Percentiles rank a stretch among this genome's conserved stretches.
phyloP scores from a whole-genome alignment of 306 rosid genomes.

The Castanea crenata region DNA sequence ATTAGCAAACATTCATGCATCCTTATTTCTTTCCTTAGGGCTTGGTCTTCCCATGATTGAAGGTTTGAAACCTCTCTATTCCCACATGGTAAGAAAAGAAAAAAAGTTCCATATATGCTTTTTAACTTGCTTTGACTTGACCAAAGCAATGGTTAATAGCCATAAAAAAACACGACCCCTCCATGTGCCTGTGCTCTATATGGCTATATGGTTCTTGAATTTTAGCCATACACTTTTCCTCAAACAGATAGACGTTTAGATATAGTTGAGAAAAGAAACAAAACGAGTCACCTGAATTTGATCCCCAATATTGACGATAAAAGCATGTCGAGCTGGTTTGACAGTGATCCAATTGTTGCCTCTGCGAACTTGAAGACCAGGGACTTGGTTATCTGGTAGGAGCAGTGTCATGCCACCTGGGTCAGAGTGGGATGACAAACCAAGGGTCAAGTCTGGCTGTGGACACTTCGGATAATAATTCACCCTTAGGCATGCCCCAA shows the following conservation, averaged over 20 bases:
- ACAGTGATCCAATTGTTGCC: conserved; percentile 68
- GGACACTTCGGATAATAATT: conserved; percentile 86
- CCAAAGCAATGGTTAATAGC: background rate
- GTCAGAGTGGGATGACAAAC: conserved; percentile 86
- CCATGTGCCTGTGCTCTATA: conserved; percentile 32
- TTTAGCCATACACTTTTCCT: background rate
- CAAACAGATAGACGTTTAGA: background rate
- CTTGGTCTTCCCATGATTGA: background rate
- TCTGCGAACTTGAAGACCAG: conserved; percentile 80
- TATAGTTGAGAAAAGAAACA: background rate
- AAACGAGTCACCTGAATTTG: conserved; percentile 66
- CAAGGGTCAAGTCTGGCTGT: conserved; percentile 68
- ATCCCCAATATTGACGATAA: conserved; percentile 88
- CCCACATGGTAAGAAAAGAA: background rate
- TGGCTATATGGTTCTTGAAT: conserved; percentile 23
- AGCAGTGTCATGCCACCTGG: conserved; percentile 84
- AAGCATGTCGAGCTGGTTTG: conserved; percentile 69
- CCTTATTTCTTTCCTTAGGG: background rate
- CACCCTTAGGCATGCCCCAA: conserved; percentile 85
- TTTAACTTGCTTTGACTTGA: background rate
- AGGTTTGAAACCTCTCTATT: background rate
- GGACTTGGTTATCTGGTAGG: conserved; percentile 55
- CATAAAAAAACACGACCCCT: conserved; percentile 29
- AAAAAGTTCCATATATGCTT: background rate
- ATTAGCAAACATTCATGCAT: background rate